phyloP scores from a whole-genome alignment of 2,329 filamentous ascomycete species.

The Beauveria pseudobassiana region DNA sequence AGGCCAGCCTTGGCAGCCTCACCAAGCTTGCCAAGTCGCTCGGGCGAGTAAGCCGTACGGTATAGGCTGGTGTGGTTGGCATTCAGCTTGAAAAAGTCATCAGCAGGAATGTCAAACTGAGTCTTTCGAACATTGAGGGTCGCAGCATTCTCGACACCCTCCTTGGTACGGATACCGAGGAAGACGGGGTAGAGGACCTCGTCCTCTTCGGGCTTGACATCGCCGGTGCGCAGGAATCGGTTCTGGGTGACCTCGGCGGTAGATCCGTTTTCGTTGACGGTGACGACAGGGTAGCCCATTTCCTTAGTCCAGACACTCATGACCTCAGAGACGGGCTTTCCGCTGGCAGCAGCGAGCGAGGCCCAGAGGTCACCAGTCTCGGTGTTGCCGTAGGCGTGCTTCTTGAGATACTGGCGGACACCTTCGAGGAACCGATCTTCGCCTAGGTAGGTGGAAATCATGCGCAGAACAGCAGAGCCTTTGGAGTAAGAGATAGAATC shows the following conservation, averaged over 20 bases:
- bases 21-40: conserved; percentile 80
- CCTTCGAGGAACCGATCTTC: conserved; percentile 92
- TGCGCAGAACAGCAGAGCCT: conserved; percentile 88
- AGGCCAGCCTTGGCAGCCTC: conserved; percentile 66
- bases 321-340: conserved; percentile 80
- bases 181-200: conserved; percentile 83
- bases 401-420: conserved; percentile 83
- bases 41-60: conserved; percentile 78
- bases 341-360: conserved; percentile 78
- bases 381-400: conserved; percentile 95
- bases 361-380: conserved; percentile 87
- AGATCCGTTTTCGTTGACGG: conserved; percentile 62
- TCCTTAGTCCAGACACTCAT: conserved; percentile 98
- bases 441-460: conserved; percentile 93
- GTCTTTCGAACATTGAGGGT: conserved; percentile 51
- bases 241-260: conserved; percentile 89
- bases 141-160: conserved; percentile 60
- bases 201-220: conserved; percentile 91
- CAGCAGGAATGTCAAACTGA: conserved; percentile 67
- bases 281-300: conserved; percentile 85
- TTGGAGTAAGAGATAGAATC: conserved; percentile 97
- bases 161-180: conserved; percentile 74
- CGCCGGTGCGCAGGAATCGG: conserved; percentile 84
- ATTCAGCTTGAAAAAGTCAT: conserved; percentile 95
- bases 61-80: conserved; percentile 91